phyloP scores from a whole-genome alignment of 768 basidiomycete genomes.

The Serendipita sp. region DNA sequence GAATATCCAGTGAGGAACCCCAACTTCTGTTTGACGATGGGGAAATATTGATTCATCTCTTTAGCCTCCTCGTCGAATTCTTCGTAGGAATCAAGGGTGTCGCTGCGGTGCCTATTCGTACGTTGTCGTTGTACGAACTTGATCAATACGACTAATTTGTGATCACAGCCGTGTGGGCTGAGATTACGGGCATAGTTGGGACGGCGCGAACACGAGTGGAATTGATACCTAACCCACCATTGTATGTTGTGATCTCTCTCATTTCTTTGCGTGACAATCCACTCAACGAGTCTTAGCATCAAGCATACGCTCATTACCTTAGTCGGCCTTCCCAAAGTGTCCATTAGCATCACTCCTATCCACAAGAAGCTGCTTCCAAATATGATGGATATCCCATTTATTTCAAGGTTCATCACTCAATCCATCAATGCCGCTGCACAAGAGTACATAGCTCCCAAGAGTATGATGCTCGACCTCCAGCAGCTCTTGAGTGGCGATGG shows the following conservation, averaged over 20 bases:
- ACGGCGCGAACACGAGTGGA: constrained; percentile 4
- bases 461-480: constrained; percentile 6
- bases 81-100: constrained; percentile 7
- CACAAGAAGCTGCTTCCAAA: constrained; percentile 3
- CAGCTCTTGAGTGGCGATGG: constrained; percentile 7
- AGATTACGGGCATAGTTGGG: constrained; percentile 5
- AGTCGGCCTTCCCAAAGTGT: constrained; percentile 6
- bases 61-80: constrained; percentile 9
- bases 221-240: constrained; percentile 6
- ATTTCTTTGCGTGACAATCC: neutral
- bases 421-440: constrained; percentile 6
- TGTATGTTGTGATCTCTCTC: neutral
- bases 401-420: constrained; percentile 1
- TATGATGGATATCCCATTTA: neutral
- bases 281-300: neutral
- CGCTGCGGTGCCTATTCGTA: constrained; percentile 5
- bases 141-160: no score
- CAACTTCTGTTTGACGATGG: neutral
- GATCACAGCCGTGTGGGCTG: constrained; percentile 6
- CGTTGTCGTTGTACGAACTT: neutral
- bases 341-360: constrained; percentile 7
- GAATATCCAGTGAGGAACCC: constrained; percentile 1
- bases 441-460: constrained; percentile 9
- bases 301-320: constrained; percentile 8
- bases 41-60: neutral